Base-by-base conservation (phyloP, 1,284 basidiomycete genomes). In the Meira nashicola region DNA sequence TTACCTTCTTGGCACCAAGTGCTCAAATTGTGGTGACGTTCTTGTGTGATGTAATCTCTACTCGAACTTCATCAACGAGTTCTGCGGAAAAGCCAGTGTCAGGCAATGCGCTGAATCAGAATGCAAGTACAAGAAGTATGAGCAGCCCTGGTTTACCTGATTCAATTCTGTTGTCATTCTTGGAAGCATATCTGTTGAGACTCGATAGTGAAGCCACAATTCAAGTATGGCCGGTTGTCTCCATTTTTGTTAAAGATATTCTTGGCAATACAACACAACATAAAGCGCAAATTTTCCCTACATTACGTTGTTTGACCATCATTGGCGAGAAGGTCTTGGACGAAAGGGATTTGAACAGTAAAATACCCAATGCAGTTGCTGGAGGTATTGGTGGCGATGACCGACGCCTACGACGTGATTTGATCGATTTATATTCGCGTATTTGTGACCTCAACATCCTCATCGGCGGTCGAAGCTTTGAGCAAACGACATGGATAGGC, bases 21-120 rank as follows among this genome's bases (percentile, higher is more conserved):
- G 88, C 91, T 1, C 91, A 93, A 72, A 89, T 85, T 63, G 86
- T 90, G 1, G 90, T 96, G 0, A 87, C 92, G 62, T 89, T 93
- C 83, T 81, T 93, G 17, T 93, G 89, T 75, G 92, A 96, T 76
- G 65, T 70, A 12, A 70, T 79, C 47, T 60, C 56, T 9, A 61
- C 66, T 5, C 62, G 71, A 19, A 60, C 63, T 38, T 55, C 55
- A 19, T 17, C 46, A 12, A 11, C 68, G 50, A 33, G 66, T 33
- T 38, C 55, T 17, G 43, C 43, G 9, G 28, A 33, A 8, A 33
- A 33, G 28, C 28, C 28, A 8, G 12, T 23, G 12, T 17, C 46
- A 21, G 46, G 46, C 14, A 15, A 15, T 15, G 28, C 28, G 28
- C 28, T 33, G 3, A 33, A 33, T 33, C 23, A 46, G 7, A 28